Percentiles rank a stretch among this genome's conserved stretches.
These are phyloP conservation scores for Trichophyton benhamiae DNA, from an alignment of 2,329 filamentous ascomycete species.

Conservation along the genomic window DNA sequence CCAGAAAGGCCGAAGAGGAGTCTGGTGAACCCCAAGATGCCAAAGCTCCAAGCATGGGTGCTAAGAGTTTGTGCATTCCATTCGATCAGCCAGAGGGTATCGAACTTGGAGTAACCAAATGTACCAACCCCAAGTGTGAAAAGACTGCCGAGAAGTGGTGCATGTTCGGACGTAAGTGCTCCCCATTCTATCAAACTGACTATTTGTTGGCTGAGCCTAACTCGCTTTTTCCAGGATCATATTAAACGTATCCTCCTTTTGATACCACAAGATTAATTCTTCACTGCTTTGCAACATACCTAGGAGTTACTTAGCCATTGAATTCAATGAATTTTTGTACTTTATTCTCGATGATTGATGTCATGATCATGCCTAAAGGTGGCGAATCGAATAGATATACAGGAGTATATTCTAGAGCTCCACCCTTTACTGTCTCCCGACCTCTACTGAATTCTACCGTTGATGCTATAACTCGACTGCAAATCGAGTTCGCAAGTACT, in stretches of 20 bases:
- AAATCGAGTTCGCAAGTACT: conserved; percentile 27
- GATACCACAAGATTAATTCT: not conserved
- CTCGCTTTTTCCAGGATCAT: conserved; percentile 13
- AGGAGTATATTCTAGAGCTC: not conserved
- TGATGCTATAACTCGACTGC: conserved; percentile 10
- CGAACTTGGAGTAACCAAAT: conserved; percentile 72
- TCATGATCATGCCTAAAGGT: not conserved
- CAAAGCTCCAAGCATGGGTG: conserved; percentile 61
- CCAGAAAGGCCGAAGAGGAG: conserved; percentile 50
- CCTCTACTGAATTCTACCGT: not conserved
- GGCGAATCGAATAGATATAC: not conserved
- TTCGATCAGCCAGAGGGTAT: conserved; percentile 78
- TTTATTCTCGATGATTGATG: not conserved
- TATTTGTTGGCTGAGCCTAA: not conserved
- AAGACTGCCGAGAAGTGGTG: conserved; percentile 71
- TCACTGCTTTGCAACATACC: not conserved
- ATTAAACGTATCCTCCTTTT: conserved; percentile 9
- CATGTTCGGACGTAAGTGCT: conserved; percentile 59
- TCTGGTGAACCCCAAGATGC: conserved; percentile 61
- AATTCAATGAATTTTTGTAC: conserved; percentile 1
- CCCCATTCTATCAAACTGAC: not conserved
- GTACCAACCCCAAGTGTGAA: conserved; percentile 76
- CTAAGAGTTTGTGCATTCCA: conserved; percentile 64
- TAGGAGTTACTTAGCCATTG: conserved; percentile 1
- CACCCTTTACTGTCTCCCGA: not conserved